Base-by-base conservation (phyloP, 75 land plant species). In the Larix kaempferi region DNA sequence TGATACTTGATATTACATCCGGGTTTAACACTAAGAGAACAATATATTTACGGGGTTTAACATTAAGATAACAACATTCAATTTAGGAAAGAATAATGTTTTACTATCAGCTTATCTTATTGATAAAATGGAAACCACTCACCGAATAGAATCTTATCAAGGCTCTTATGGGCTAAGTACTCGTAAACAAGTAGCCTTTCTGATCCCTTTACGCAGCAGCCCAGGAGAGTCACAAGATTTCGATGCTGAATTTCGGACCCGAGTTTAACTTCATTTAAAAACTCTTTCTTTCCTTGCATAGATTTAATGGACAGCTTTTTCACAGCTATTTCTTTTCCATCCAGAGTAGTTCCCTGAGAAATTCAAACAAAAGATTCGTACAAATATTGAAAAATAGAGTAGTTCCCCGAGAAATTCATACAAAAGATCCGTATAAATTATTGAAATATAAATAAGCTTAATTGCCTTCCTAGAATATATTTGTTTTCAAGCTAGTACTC, bases 101-200 rank as follows among this genome's bases (percentile, higher is more conserved):
- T 29, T 29, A 0, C 33, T 29, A 29, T 29, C 33, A n/a, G n/a
- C n/a, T n/a, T n/a, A n/a, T n/a, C n/a, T n/a, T n/a, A n/a, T n/a
- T 49, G 8, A 49, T 49, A 49, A 10, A 8, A 49, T 49, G 54
- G 54, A 10, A 49, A 10, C 0, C 11, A 62, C 35, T 13, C 15
- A 62, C 65, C 84, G 22, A 80, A 80, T 15, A 82, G 59, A 57
- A 74, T 77, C 41, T 74, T 77, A 3, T 76, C 55, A 17, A 82
- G 78, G 2, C 84, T 82, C 14, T 84, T 84, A 14, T 78, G 74
- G 76, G 80, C 79, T 8, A 78, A 56, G 41, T 78, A 74, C 80
- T 75, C 78, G 23, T 78, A 74, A 41, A 74, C 78, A 13, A 74
- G 58, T 14, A 78, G 25, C 27, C 54, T 52, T 33, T 78, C 80